Conservation (phyloP, 2,329 filamentous ascomycete species). For the Stromatinia cepivora region DNA sequence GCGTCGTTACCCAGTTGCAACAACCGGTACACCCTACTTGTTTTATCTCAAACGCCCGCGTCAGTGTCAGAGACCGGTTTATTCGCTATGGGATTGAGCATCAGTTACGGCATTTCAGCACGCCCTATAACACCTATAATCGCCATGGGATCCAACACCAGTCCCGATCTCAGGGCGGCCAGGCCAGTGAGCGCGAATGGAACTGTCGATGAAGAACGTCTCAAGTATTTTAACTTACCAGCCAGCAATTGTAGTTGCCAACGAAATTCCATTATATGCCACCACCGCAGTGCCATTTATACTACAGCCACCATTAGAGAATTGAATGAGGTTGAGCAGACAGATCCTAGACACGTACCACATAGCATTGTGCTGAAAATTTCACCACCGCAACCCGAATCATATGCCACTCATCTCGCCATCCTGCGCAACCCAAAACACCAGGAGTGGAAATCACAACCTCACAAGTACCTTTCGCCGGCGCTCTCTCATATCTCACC, state of each 20-base stretch:
- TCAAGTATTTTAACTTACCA: not conserved
- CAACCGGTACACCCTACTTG: not conserved
- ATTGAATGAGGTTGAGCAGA: not conserved
- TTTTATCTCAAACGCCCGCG: too few relatives aligned
- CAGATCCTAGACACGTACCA: fast-evolving
- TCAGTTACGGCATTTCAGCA: too few relatives aligned
- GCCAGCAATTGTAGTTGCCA: not conserved
- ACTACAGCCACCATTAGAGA: not conserved
- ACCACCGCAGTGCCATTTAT: not conserved
- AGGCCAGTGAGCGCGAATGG: not conserved
- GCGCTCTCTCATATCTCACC: not conserved
- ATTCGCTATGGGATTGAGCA: too few relatives aligned
- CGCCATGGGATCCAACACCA: too few relatives aligned
- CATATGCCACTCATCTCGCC: not conserved
- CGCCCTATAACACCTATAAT: too few relatives aligned
- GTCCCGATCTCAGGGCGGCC: not conserved
- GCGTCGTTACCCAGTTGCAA: too few relatives aligned
- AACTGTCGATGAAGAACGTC: not conserved
- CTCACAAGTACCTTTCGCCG: not conserved
- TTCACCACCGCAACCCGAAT: not conserved
- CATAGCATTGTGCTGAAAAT: not conserved
- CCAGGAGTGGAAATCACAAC: not conserved
- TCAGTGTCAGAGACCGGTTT: too few relatives aligned
- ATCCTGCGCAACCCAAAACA: slow-evolving; percentile 5
- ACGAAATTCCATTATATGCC: not conserved